phyloP scores from a whole-genome alignment of 2,329 filamentous ascomycete species.

The Onygena corvina region DNA sequence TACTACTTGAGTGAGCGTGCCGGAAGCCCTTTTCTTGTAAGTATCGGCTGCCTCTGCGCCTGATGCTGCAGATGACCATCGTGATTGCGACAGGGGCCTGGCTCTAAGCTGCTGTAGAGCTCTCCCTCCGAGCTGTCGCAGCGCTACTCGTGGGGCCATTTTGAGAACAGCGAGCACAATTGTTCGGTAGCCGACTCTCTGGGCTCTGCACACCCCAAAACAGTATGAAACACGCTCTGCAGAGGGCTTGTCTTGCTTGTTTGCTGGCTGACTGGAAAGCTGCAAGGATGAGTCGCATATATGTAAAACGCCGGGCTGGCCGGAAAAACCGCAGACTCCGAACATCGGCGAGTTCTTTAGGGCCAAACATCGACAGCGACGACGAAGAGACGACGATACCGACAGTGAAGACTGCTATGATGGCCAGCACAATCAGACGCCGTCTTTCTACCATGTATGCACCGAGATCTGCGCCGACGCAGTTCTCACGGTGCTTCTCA shows the following conservation, averaged over 20 bases:
- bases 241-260: no score
- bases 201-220: background rate
- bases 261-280: no score
- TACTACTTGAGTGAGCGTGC: background rate
- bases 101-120: constrained; percentile 17
- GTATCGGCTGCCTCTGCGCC: background rate
- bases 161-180: background rate
- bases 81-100: constrained; percentile 16
- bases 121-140: constrained; percentile 18
- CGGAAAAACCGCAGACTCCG: constrained; percentile 3
- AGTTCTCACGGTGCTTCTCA: constrained; percentile 3
- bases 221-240: background rate
- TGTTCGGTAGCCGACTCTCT: background rate
- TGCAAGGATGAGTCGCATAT: background rate
- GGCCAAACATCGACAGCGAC: background rate
- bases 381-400: background rate
- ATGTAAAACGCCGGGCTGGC: background rate
- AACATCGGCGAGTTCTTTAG: background rate
- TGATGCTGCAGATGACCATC: constrained; percentile 15
- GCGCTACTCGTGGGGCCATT: constrained; percentile 12
- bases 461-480: background rate
- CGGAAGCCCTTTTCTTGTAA: background rate
- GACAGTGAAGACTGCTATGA: background rate
- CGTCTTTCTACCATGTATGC: background rate
- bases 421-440: background rate